Base-by-base conservation (phyloP, 805 yeast genomes). In the Metschnikowia sp. region DNA sequence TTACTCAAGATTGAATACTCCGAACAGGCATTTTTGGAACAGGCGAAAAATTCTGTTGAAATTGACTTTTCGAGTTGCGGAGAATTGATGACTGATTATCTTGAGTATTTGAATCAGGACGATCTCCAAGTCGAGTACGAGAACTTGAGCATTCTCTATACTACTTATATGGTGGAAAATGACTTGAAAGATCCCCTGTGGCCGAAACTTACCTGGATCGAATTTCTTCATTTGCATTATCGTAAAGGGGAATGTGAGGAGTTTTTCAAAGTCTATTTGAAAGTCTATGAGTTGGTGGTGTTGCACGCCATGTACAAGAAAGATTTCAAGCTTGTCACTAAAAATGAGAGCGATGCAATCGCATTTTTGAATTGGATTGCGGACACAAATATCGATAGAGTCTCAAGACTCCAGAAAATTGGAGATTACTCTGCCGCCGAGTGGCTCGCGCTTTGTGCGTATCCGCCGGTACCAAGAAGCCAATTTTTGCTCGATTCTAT, bases 121-220 rank as follows among this genome's bases (percentile, higher is more conserved):
- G 22, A 37, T 38, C 15, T 56, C 50, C 32, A 54, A 48, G 40
- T 19, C 10, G 53, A 46, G 11, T 39, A 45, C 28, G 51, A 57
- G 35, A 68, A 66, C 45, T 60, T 69, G 31, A 48, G 45, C 7
- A 61, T 68, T 10, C 50, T 70, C 10, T 49, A 51, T 38, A 47
- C 56, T 10, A 63, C 75, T 2, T 72, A 58, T 45, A 45, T 48
- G 36, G 50, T 63, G 8, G 72, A 70, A 33, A 67, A 65, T 44
- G 47, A 58, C 9, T 56, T 70, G 33, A 41, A 49, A 1, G 65
- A 63, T 19, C 54, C 62, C 1, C 46, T 48, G 12, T 69, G 74
- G 74, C 74, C 74, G 15, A 69, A 69, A 38, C 52, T 65, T 8
- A 55, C 68, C 28, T 72, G 76, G 76, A 50, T 64, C 9, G 74